Base-by-base conservation (phyloP, 2,329 filamentous ascomycete genomes). In the Colletotrichum sp. region DNA sequence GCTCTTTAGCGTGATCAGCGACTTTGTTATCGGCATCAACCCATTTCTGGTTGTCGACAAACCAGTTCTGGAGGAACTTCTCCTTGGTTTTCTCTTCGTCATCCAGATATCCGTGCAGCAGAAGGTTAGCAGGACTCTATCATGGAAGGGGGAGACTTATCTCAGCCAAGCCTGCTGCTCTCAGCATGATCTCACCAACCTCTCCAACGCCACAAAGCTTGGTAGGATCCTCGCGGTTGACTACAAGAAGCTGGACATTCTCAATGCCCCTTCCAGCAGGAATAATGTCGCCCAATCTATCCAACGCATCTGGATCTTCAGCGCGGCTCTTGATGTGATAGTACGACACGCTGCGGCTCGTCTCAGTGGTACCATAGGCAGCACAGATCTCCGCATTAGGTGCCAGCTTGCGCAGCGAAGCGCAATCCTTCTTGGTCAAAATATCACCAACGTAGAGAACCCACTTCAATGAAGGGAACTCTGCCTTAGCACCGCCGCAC, bases 381-480 rank as follows among this genome's bases (percentile, higher is more conserved):
- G 96, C 96, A 78, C 95, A 90, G 77, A 98, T 96, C 77, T 89
- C 89, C 74, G 92, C 92, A 77, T 96, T 96, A 0, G 90, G 88
- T 0, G 94, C 96, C 43, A 98, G 89, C 61, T 92, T 89, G 75
- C 95, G 94, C 21, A 99, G 87, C 30, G 90, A 89, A 55, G 89
- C 88, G 84, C 95, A 98, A 80, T 99, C 96, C 81, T 92, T 90
- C 82, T 93, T 98, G 77, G 95, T 98, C 65, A 99, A 85, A 52
- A 98, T 89, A 82, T 99, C 96, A 39, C 96, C 96, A 2, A 99
- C 96, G 77, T 96, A 99, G 88, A 99, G 96, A 24, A 93, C 95
- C 73, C 92, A 89, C 74, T 93, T 90, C 21, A 99, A 88, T 16
- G 90, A 88, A 2, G 95, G 93, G 81, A 98, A 98, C 79, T 94